These are phyloP conservation scores for Solanum clarkiae DNA, from an alignment of 257 asterid species.

Conservation along the genomic window DNA sequence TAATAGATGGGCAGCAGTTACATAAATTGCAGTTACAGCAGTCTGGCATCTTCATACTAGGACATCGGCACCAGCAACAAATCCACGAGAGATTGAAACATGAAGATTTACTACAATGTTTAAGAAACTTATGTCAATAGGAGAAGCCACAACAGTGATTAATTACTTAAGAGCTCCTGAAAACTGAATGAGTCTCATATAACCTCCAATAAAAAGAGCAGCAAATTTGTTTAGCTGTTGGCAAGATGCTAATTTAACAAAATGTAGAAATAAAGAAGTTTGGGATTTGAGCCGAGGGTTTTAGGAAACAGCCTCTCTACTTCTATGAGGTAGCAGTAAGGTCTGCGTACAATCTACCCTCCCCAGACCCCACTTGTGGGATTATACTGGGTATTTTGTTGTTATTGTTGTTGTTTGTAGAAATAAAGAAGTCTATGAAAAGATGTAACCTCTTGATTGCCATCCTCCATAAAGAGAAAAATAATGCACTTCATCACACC, in stretches of 20 bases:
- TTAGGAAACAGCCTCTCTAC: too few species aligned
- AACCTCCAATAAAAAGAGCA: background rate
- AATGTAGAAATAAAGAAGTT: background rate
- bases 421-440: background rate
- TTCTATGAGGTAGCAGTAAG: too few species aligned
- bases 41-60: slow-evolving; percentile 13
- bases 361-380: too few species aligned
- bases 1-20: slow-evolving; percentile 20
- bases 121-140: background rate
- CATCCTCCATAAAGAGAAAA: background rate
- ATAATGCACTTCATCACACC: background rate
- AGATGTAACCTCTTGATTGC: background rate
- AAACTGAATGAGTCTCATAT: background rate
- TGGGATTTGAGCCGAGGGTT: too few species aligned
- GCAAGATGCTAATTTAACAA: background rate
- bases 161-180: background rate
- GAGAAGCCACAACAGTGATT: background rate
- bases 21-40: slow-evolving; percentile 24
- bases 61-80: slow-evolving; percentile 32
- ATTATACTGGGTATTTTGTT: too few species aligned
- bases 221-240: background rate
- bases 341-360: too few species aligned
- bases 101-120: slow-evolving; percentile 34
- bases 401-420: too few species aligned
- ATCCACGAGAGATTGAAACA: slow-evolving; percentile 42